Evolutionary conservation across 106 monocot genomes (phyloP), one percentile per base, ranked within the genome.

Genomic region (Phalaenopsis equestris): DNA sequence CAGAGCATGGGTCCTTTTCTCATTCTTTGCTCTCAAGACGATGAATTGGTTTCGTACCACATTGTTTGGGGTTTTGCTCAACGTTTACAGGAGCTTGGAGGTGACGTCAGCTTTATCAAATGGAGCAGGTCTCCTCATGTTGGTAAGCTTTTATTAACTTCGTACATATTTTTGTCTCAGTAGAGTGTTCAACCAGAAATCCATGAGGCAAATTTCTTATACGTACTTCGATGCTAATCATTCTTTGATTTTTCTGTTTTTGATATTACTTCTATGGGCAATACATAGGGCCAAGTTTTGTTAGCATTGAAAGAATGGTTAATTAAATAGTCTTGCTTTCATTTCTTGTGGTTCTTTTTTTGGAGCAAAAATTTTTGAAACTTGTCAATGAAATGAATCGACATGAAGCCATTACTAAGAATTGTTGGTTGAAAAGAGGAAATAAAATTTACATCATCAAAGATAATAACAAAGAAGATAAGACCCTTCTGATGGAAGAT

Each of bases 1-100:
- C 86, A 95, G 92, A 80, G 42, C 41, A 67, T 87, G 72, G 95
- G 95, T 41, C 95, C 95, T 61, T 81, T 89, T 78, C 87, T 92
- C 73, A 87, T 95, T 76, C 78, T 92, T 67, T 95, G 85, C 79
- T 92, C 92, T 39, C 89, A 92, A 80, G 86, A 88, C 80, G 95
- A 95, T 82, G 86, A 87, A 56, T 78, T 92, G 78, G 90, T 87
- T 76, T 85, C 90, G 7, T 87, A 21, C 79, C 80, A 78, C 37
- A 80, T 87, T 79, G 67, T 90, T 10, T 87, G 79, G 42, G 85
- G 82, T 57, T 95, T 92, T 85, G 84, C 90, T 21, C 85, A 90
- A 73, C 85, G 52, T 75, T 42, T 95, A 39, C 80, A 78, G 49
- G 95, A 90, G 58, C 84, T 87, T 45, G 95, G 90, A 36, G 92